Conservation (phyloP, 2,329 filamentous ascomycete genomes). For the Cercospora citrullina region DNA sequence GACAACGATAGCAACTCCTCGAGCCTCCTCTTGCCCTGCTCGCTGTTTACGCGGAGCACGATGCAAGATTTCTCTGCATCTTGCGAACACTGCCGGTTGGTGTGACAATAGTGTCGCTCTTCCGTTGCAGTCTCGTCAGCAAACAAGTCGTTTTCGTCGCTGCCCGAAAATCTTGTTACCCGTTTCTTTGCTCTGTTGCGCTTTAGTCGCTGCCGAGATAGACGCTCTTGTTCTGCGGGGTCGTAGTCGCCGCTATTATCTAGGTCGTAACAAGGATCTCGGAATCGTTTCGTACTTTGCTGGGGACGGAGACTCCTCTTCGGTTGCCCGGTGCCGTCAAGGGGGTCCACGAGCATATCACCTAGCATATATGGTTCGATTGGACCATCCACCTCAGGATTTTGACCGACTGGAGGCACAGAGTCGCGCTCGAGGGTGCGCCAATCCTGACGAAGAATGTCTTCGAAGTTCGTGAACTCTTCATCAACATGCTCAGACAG, state of each 20-base stretch:
- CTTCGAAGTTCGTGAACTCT: neutral
- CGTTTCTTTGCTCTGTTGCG: constrained; percentile 5
- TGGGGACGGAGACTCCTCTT: neutral
- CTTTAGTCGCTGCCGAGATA: neutral
- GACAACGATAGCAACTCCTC: neutral
- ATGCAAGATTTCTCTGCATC: neutral
- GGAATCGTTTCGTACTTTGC: constrained; percentile 3
- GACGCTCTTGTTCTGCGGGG: neutral
- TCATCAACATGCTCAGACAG: neutral
- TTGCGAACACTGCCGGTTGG: neutral
- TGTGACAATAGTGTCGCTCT: neutral
- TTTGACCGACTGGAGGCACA: neutral
- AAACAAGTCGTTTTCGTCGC: neutral
- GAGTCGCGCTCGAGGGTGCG: neutral
- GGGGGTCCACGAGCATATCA: neutral
- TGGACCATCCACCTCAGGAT: neutral
- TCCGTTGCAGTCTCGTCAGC: neutral
- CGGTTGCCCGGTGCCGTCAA: neutral
- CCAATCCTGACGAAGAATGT: neutral
- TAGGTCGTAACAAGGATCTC: neutral
- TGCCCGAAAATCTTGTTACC: neutral
- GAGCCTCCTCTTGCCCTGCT: neutral
- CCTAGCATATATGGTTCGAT: neutral
- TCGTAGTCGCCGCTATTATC: constrained; percentile 8
- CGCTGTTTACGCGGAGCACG: neutral